Percentiles rank a stretch among this genome's conserved stretches.
Evolutionary conservation across 305 asterid genomes (phyloP).

Genomic region (Rubia balearica): DNA sequence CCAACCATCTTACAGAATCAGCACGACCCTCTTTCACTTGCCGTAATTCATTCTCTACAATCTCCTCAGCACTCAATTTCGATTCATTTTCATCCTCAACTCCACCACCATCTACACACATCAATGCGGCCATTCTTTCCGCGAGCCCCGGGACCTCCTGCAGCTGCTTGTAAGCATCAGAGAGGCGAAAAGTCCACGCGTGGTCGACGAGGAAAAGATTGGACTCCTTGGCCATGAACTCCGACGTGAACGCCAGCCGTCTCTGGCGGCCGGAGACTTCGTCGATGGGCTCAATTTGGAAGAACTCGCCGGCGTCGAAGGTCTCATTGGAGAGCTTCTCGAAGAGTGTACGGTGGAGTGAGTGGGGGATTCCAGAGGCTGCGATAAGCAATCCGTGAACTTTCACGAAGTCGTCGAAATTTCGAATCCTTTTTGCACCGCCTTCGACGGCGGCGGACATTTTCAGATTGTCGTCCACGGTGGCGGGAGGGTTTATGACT

Average conservation of each 20-base stretch:
- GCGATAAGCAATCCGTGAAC: constrained; percentile 71
- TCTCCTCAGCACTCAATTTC: constrained; percentile 39
- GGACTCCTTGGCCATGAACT: constrained; percentile 43
- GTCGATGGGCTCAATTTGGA: constrained; percentile 84
- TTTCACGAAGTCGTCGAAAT: constrained; percentile 58
- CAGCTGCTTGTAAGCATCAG: constrained; percentile 90
- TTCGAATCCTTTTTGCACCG: constrained; percentile 27
- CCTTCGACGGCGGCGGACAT: constrained; percentile 34
- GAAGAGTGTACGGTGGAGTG: constrained; percentile 62
- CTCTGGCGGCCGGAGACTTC: constrained; percentile 56
- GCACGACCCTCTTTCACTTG: constrained; percentile 42
- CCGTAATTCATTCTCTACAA: constrained; percentile 56
- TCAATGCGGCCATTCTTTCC: constrained; percentile 85
- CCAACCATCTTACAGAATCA: constrained; percentile 77
- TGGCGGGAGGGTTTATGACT: background rate
- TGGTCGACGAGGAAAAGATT: constrained; percentile 88
- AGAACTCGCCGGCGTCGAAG: constrained; percentile 80
- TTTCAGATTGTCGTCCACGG: constrained; percentile 5
- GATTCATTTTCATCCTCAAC: constrained; percentile 22
- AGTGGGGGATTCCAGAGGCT: constrained; percentile 72
- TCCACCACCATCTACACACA: constrained; percentile 68
- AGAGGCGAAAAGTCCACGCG: constrained; percentile 93
- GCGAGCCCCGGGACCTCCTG: constrained; percentile 85
- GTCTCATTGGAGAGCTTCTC: constrained; percentile 67
- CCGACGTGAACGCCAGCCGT: constrained; percentile 54